Evolutionary conservation across 169 alveolate species (phyloP), one percentile per base, ranked within the genome.

Genomic region (Cryptosporidium parvum): DNA sequence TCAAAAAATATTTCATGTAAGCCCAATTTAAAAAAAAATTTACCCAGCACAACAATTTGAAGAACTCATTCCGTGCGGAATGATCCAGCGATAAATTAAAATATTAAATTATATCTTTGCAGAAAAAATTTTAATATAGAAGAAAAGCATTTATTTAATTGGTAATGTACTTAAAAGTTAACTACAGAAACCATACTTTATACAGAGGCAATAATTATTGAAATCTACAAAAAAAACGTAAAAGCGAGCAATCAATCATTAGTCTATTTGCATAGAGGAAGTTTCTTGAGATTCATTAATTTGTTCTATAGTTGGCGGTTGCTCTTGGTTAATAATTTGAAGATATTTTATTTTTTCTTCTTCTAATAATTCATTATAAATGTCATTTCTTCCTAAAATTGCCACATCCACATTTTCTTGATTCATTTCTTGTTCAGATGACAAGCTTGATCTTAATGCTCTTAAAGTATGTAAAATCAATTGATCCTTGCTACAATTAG

Each of bases 371-470:
- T 75, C 86, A 33, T 4, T 58, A 61, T 75, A 75, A 18, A n/a
- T 29, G 31, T 69, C 58, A 35, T 85, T 95, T 70, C 92, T 94
- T 65, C 97, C 97, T 45, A 94, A 89, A 72, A 93, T 72, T 52
- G 95, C 98, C 21, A 97, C 96, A 51, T 97, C 94, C 35, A 97
- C 97, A 91, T 95, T 97, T 75, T 94, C 94, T 37, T 91, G 93
- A 52, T 93, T 94, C 75, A 97, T 91, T 89, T 97, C 98, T 69
- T 93, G 96, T 56, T 97, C 99, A 71, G 93, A 93, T 62, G 97
- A 95, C 12, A 97, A 92, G 16, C 98, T 95, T 31, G 95, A 92
- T 85, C 94, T 96, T 51, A 97, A 91, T 31, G 99, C 99, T 89
- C 91, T 94, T 21, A 97, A 86, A 42, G 98, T 97, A 85, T 96